Base-by-base conservation (phyloP, 179 eudicot genomes). In the Beta macrorhiza region DNA sequence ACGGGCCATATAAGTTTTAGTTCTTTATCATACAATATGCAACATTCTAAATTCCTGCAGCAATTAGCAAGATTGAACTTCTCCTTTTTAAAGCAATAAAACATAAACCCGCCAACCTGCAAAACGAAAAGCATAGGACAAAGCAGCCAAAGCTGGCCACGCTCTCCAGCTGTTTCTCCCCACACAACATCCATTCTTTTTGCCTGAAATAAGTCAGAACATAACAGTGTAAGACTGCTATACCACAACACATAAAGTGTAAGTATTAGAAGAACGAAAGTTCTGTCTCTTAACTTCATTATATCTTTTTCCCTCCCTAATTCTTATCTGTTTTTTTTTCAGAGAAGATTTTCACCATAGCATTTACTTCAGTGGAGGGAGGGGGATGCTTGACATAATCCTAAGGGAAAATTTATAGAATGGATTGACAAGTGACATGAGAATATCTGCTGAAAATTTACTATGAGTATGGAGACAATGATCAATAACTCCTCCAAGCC, bases 141-240 rank as follows among this genome's bases (percentile, higher is more conserved):
- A 45, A 89, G 83, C 79, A 89, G 81, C 87, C 86, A 82, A 58
- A 89, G 77, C 68, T 89, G 91, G 56, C 91, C 91, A 67, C 77
- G 86, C 81, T 87, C 91, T 76, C 89, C 91, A 83, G 91, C 86
- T 52, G 89, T 83, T 89, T 89, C 91, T 56, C 91, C 91, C 91
- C 91, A 87, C 22, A 89, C 91, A 79, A 89, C 89, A 82, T 89
- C 91, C 91, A 89, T 89, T 83, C 88, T 82, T 79, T 87, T 89
- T 73, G 91, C 91, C 91, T 89, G 87, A 82, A 77, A 82, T 29
- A 71, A 69, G 70, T 81, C n/a, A 57, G 17, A 78, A 75, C 47
- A 67, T 52, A 42, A 47, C 45, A 79, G 51, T 63, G 72, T 63
- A 19, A 53, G 32, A 65, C 22, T 9, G 9, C n/a, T 55, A 78